phyloP scores from a whole-genome alignment of 768 basidiomycete genomes.

The Polyporus arcularius region DNA sequence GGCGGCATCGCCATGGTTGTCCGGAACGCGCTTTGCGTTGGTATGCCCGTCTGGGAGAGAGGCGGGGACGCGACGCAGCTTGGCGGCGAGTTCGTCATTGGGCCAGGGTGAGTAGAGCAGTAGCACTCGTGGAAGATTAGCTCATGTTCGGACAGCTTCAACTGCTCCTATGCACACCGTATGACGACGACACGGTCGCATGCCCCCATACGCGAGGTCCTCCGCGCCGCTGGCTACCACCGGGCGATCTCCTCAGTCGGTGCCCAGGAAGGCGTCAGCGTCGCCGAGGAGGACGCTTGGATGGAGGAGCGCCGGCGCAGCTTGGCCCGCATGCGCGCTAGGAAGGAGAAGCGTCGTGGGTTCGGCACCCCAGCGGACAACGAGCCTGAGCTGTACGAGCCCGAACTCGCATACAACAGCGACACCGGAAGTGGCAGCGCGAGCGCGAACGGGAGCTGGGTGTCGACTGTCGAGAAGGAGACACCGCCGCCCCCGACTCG shows the following conservation, averaged over 20 bases:
- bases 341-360: slow-evolving; percentile 31
- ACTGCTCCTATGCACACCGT: slow-evolving; percentile 76
- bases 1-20: slow-evolving; percentile 76
- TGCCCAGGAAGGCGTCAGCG: slow-evolving; percentile 1
- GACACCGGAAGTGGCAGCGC: slow-evolving; percentile 21
- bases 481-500: not conserved
- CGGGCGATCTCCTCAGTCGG: slow-evolving; percentile 9
- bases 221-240: slow-evolving; percentile 58
- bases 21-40: slow-evolving; percentile 64
- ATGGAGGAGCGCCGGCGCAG: slow-evolving; percentile 37
- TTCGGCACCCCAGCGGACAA: slow-evolving; percentile 3
- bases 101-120: slow-evolving; percentile 49
- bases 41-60: slow-evolving; percentile 82
- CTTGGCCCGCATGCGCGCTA: slow-evolving; percentile 35
- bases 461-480: slow-evolving; percentile 17
- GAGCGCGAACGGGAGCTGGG: slow-evolving; percentile 19
- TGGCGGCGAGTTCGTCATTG: slow-evolving; percentile 87
- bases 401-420: slow-evolving; percentile 16
- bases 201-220: slow-evolving; percentile 67
- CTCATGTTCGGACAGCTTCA: slow-evolving; percentile 42
- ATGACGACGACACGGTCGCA: slow-evolving; percentile 81
- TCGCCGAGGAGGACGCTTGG: slow-evolving; percentile 39
- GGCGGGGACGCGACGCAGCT: slow-evolving; percentile 78
- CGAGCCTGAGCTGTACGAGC: slow-evolving; percentile 9
- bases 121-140: not conserved